A percentile compares a stretch with the other conserved stretches of the same genome.
These are phyloP conservation scores for Sporisorium exsertum DNA, from an alignment of 1,284 basidiomycete species.

Conservation along the genomic window DNA sequence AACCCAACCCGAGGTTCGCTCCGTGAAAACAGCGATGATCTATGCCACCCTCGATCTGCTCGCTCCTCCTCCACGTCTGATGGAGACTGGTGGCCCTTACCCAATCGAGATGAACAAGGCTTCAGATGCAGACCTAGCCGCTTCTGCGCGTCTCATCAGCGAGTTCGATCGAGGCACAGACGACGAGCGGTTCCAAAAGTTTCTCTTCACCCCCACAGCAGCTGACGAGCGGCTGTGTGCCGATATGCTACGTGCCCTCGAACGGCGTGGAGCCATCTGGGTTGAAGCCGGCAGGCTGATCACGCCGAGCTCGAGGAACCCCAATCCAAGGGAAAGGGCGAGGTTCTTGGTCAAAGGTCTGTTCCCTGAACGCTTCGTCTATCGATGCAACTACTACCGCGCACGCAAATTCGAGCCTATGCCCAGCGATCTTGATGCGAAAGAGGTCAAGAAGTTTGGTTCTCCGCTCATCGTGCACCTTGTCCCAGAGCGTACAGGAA, in stretches of 20 bases:
- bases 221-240: slow-evolving; percentile 17
- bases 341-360: slow-evolving; percentile 48
- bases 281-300: slow-evolving; percentile 38
- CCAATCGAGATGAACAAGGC: slow-evolving; percentile 49
- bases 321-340: slow-evolving; percentile 21
- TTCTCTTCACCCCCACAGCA: slow-evolving; percentile 16
- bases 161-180: slow-evolving; percentile 29
- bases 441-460: slow-evolving; percentile 37
- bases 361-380: slow-evolving; percentile 35
- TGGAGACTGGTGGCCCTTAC: slow-evolving; percentile 40
- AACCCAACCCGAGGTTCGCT: neutral
- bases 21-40: slow-evolving; percentile 33
- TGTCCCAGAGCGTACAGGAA: slow-evolving; percentile 26
- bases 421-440: slow-evolving; percentile 30
- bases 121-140: slow-evolving; percentile 21
- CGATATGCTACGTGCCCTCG: slow-evolving; percentile 34
- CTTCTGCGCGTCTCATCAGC: slow-evolving; percentile 22
- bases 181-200: slow-evolving; percentile 29
- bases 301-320: slow-evolving; percentile 39
- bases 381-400: slow-evolving; percentile 39
- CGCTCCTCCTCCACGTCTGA: slow-evolving; percentile 33
- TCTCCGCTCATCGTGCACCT: slow-evolving; percentile 30
- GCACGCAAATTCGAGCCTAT: slow-evolving; percentile 37
- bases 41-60: slow-evolving; percentile 48
- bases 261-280: slow-evolving; percentile 43